A percentile compares a stretch with the other conserved stretches of the same genome.
phyloP scores from a whole-genome alignment of 2,329 filamentous ascomycete genomes.

The Cladophialophora immunda region DNA sequence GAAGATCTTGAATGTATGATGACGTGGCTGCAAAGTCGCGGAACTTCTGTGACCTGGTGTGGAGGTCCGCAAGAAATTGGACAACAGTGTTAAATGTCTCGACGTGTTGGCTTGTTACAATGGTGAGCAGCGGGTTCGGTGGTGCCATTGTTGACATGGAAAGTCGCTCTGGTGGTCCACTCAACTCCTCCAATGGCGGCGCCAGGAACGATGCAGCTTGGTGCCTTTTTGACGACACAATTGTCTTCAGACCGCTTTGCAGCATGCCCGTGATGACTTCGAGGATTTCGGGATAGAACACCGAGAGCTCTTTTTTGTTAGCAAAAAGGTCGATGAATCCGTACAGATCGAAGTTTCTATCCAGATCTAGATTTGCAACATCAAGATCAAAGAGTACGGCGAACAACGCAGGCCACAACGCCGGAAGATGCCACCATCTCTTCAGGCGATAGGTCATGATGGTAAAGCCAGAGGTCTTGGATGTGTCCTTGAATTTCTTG shows the following conservation, averaged over 20 bases:
- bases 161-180: conserved; percentile 50
- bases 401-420: conserved; percentile 87
- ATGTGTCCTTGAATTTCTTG: conserved; percentile 75
- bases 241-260: conserved; percentile 80
- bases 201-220: conserved; percentile 30
- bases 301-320: conserved; percentile 63
- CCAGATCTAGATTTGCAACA: conserved; percentile 76
- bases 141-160: conserved; percentile 43
- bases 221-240: conserved; percentile 66
- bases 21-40: conserved; percentile 82
- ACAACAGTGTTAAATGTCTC: conserved; percentile 78
- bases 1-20: conserved; percentile 80
- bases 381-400: conserved; percentile 87
- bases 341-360: conserved; percentile 76
- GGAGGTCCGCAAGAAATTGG: conserved; percentile 79
- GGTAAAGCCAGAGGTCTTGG: conserved; percentile 84
- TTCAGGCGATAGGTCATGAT: conserved; percentile 84
- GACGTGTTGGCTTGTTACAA: conserved; percentile 62
- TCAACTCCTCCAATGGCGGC: conserved; percentile 41
- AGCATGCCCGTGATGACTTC: conserved; percentile 86
- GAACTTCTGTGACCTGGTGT: conserved; percentile 78
- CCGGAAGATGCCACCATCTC: conserved; percentile 86
- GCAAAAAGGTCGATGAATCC: conserved; percentile 77
- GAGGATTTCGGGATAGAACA: conserved; percentile 80
- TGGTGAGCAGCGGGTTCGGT: conserved; percentile 38